Percentiles rank a stretch among this genome's conserved stretches.
phyloP scores from a whole-genome alignment of 2,329 filamentous ascomycete species.

The Rasamsonia emersonii region DNA sequence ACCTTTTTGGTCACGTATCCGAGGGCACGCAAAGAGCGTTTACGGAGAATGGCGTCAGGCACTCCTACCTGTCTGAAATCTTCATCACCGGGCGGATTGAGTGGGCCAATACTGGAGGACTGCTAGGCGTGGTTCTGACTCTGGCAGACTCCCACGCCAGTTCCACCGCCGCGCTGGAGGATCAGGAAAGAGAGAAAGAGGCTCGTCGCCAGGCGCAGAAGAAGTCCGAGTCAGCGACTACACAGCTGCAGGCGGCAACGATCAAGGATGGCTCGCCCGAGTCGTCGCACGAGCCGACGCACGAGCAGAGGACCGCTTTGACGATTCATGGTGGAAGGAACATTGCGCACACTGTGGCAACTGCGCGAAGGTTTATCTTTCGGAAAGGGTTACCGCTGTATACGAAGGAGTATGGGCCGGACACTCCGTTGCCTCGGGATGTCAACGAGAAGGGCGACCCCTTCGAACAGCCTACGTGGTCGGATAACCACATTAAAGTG shows the following conservation, averaged over 20 bases:
- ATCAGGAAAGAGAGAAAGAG: constrained; percentile 31
- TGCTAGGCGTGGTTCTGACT: constrained; percentile 78
- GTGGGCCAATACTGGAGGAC: constrained; percentile 70
- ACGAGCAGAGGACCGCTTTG: constrained; percentile 33
- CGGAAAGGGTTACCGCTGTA: constrained; percentile 69
- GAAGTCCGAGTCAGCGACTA: constrained; percentile 6
- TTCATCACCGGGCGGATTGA: constrained; percentile 72
- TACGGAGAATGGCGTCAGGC: constrained; percentile 55
- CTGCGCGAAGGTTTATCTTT: constrained; percentile 75
- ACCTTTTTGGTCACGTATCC: constrained; percentile 71
- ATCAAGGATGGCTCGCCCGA: constrained; percentile 17
- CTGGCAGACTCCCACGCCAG: constrained; percentile 59
- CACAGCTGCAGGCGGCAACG: constrained; percentile 13
- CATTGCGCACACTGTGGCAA: constrained; percentile 70
- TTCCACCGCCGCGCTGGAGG: constrained; percentile 38
- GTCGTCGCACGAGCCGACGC: constrained; percentile 18
- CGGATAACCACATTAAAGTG: constrained; percentile 68
- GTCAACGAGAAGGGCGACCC: constrained; percentile 15
- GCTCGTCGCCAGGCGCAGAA: constrained; percentile 12
- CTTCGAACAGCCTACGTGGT: constrained; percentile 54
- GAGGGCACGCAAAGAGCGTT: constrained; percentile 80
- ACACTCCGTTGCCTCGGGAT: constrained; percentile 12
- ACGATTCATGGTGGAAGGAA: constrained; percentile 76
- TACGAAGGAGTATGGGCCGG: constrained; percentile 56
- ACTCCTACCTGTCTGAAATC: constrained; percentile 62